Percentiles rank a stretch among this genome's conserved stretches.
Evolutionary conservation across 768 basidiomycete species (phyloP).

Genomic region (Mycena galopus): DNA sequence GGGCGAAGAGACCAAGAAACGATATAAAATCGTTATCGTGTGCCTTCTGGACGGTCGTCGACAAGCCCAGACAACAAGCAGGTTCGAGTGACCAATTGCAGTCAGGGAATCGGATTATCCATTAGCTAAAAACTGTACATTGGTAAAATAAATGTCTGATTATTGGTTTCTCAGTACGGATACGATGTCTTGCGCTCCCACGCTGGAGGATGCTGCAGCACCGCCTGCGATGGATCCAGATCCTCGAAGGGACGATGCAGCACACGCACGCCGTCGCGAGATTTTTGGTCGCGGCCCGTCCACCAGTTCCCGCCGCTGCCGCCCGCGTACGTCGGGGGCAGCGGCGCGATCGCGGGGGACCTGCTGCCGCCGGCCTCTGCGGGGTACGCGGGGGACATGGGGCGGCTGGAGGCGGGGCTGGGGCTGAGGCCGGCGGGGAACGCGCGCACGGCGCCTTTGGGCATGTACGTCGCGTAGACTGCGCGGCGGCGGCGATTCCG

Average conservation of each 20-base stretch:
- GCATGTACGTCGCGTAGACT: conserved; percentile 29
- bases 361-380: no score
- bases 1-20: no score
- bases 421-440: conserved; percentile 14
- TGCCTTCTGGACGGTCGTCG: no score
- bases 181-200: not conserved
- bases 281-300: not conserved
- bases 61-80: no score
- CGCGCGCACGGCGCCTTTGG: conserved; percentile 27
- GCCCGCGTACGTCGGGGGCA: not conserved
- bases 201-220: not conserved
- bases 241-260: not conserved
- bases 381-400: not conserved
- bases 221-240: conserved; percentile 1
- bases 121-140: no score
- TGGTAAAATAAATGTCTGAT: no score
- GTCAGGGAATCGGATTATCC: no score
- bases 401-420: not conserved
- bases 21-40: no score
- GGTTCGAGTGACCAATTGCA: no score
- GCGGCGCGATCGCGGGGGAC: not conserved
- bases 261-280: not conserved
- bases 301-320: not conserved
- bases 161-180: not conserved
- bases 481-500: conserved; percentile 28